Evolutionary conservation across 2,329 filamentous ascomycete species (phyloP).

Genomic region (Ceratocystis lukuohia): DNA sequence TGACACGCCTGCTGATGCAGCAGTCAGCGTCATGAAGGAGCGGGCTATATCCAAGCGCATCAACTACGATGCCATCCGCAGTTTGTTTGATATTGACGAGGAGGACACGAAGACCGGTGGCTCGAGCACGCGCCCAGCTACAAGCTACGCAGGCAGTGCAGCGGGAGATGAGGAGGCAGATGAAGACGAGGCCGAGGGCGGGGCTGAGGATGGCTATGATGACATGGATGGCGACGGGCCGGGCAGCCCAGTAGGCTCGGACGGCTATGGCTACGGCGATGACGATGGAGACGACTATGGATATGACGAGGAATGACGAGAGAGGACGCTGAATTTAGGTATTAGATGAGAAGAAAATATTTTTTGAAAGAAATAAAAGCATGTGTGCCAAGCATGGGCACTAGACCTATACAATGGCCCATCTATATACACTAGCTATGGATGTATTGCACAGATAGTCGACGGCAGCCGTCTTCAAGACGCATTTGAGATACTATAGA

Average conservation of each 20-base stretch:
- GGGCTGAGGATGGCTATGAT: constrained; percentile 27
- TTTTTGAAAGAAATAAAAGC: neutral
- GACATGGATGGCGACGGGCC: constrained; percentile 27
- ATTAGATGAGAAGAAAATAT: neutral
- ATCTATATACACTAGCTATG: too few relatives aligned
- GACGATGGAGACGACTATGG: constrained; percentile 21
- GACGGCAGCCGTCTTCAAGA: too few relatives aligned
- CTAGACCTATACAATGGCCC: too few relatives aligned
- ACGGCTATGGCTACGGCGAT: constrained; percentile 27
- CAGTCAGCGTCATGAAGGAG: constrained; percentile 52
- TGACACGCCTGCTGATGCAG: constrained; percentile 55
- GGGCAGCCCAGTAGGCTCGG: constrained; percentile 24
- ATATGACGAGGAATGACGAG: constrained; percentile 9
- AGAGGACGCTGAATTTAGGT: neutral
- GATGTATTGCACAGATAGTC: too few relatives aligned
- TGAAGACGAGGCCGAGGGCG: constrained; percentile 26
- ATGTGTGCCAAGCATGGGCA: too few relatives aligned
- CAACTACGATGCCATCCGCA: constrained; percentile 53
- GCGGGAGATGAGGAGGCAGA: constrained; percentile 28
- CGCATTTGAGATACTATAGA: too few relatives aligned
- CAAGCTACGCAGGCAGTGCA: constrained; percentile 31
- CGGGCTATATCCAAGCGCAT: constrained; percentile 60
- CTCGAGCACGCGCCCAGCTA: constrained; percentile 34
- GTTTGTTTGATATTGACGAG: constrained; percentile 38
- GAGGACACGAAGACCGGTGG: constrained; percentile 30